Conservation (phyloP, 1,284 basidiomycete species). For the Sanghuangporus sanghuang region DNA sequence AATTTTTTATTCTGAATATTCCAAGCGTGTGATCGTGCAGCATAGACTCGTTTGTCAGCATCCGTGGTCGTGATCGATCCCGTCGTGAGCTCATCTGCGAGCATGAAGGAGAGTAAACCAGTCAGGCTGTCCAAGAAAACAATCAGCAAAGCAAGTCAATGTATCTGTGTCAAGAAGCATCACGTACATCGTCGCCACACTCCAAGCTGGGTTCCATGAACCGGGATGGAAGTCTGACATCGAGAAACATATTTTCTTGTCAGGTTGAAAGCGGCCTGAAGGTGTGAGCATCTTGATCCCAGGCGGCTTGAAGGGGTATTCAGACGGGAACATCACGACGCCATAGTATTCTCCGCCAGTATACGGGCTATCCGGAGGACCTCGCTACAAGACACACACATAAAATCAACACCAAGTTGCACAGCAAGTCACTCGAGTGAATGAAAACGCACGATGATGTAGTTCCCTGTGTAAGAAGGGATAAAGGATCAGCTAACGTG, state of each 20-base stretch:
- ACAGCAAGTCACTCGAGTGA: not conserved
- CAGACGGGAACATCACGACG: constrained; percentile 82
- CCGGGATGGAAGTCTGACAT: constrained; percentile 95
- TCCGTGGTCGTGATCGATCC: constrained; percentile 84
- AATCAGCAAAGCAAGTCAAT: constrained; percentile 5
- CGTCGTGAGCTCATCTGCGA: constrained; percentile 94
- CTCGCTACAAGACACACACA: constrained; percentile 50
- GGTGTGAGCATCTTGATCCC: constrained; percentile 98
- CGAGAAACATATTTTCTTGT: constrained; percentile 94
- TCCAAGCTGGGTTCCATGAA: constrained; percentile 91
- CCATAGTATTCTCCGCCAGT: constrained; percentile 93
- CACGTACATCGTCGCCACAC: constrained; percentile 84
- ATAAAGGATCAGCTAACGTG: not conserved
- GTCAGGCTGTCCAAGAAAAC: constrained; percentile 58
- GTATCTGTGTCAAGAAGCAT: not conserved
- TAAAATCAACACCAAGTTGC: constrained; percentile 15
- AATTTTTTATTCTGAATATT: constrained; percentile 81
- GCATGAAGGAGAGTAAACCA: constrained; percentile 94
- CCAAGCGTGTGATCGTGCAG: constrained; percentile 78
- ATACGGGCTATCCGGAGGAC: constrained; percentile 89
- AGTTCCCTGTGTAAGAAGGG: constrained; percentile 64
- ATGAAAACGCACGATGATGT: constrained; percentile 64
- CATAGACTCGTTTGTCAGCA: constrained; percentile 73
- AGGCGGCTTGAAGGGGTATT: constrained; percentile 93
- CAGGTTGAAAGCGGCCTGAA: constrained; percentile 87